Conservation (phyloP, 2,329 filamentous ascomycete genomes). For the Colletotrichum phormii region DNA sequence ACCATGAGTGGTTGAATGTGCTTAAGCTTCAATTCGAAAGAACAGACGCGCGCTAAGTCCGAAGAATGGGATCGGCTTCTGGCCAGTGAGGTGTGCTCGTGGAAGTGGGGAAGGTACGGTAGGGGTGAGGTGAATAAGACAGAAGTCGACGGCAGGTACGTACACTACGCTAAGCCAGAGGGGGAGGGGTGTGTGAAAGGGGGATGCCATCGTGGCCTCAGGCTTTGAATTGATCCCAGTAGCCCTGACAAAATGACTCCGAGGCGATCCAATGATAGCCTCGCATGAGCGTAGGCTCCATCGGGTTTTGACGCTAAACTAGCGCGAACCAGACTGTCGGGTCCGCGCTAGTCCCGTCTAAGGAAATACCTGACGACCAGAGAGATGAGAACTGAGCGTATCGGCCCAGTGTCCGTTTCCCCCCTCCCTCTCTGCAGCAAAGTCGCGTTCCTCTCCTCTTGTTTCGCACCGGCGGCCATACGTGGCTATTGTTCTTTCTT, state of each 20-base stretch:
- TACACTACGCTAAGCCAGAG: background rate
- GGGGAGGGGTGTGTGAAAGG: background rate
- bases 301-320: background rate
- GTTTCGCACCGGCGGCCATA: slow-evolving; percentile 1
- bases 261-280: slow-evolving; percentile 12
- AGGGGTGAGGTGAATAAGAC: background rate
- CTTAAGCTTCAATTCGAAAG: slow-evolving; percentile 20
- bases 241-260: background rate
- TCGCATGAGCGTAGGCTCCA: background rate
- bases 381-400: slow-evolving; percentile 19
- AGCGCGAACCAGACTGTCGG: slow-evolving; percentile 13
- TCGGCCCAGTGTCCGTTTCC: background rate
- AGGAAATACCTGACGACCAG: background rate
- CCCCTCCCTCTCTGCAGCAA: slow-evolving; percentile 1
- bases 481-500: slow-evolving; percentile 12
- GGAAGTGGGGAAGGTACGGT: background rate
- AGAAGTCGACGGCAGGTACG: background rate
- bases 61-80: background rate
- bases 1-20: slow-evolving; percentile 20
- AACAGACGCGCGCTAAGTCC: slow-evolving; percentile 25
- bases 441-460: slow-evolving; percentile 1
- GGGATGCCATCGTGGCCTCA: background rate
- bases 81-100: background rate
- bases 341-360: background rate
- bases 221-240: background rate